Evolutionary conservation across 2,329 filamentous ascomycete species (phyloP), one percentile per base, ranked within the genome.

Genomic region (Onygenales sp.): DNA sequence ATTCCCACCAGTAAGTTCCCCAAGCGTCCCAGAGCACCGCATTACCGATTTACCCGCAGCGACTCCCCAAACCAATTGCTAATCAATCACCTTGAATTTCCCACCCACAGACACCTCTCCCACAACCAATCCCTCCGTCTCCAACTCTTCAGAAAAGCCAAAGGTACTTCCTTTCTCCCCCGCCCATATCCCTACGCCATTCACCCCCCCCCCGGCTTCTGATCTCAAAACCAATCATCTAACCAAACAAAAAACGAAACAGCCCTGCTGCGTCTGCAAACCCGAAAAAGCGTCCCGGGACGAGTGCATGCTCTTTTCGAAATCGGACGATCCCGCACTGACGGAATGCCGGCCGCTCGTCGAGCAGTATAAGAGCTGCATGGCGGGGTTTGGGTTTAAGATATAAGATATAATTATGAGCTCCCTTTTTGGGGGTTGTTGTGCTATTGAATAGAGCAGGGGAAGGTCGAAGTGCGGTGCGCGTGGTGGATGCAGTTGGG

Each of bases 291-390:
- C 88, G 41, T 81, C 81, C 62, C 89, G 93, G 59, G 93, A 98
- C 75, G 91, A 98, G 74, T 98, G 93, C 78, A 97, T 98, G 92
- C 87, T 98, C 54, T 96, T 97, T 77, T 95, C 89, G 53, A 90
- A 82, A 58, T 80, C 87, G 57, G 79, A 85, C 65, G 86, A 96
- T 67, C 89, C 93, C 41, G 60, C 65, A 9, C 81, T 88, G 63
- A 79, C 82, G 65, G 90, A 94, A 64, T 98, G 93, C 79, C 80
- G 84, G 71, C 80, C 84, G 50, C 80, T 89, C 58, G 87, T 98
- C 59, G 82, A 89, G 32, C 84, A 88, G 67, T 98, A 98, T 76
- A 85, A 84, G 74, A 83, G 74, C 61, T 98, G 93, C 72, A 97
- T 98, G 93, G 83, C 84, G 54, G 87, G 89, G 9, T 97, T 87